phyloP scores from a whole-genome alignment of 805 yeast genomes.

The Yamadazyma olivae region DNA sequence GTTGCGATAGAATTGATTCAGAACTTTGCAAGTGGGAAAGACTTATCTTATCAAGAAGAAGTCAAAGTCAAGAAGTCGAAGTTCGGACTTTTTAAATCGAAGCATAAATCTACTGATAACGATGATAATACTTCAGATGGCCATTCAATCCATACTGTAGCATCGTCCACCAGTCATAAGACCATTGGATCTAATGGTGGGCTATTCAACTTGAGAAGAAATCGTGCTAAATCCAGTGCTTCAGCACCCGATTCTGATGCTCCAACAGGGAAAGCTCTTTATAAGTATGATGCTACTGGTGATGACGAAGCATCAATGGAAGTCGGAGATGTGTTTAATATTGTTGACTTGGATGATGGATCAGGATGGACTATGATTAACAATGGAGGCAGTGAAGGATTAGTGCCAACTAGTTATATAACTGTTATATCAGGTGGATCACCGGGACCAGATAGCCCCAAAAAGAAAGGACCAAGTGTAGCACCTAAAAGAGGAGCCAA shows the following conservation, averaged over 20 bases:
- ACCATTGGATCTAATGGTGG: constrained; percentile 25
- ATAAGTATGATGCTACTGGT: constrained; percentile 64
- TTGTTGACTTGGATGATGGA: constrained; percentile 75
- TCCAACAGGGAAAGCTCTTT: constrained; percentile 51
- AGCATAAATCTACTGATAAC: constrained; percentile 8
- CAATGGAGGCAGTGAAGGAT: constrained; percentile 54
- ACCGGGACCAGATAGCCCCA: constrained; percentile 11
- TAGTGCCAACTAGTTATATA: constrained; percentile 83
- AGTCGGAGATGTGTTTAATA: constrained; percentile 58
- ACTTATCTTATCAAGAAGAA: constrained; percentile 55
- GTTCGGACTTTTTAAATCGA: constrained; percentile 50
- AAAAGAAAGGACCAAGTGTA: constrained; percentile 71
- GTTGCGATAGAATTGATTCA: constrained; percentile 91
- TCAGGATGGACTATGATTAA: constrained; percentile 84
- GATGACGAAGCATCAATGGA: constrained; percentile 67
- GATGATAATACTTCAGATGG: constrained; percentile 19
- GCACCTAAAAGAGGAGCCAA: constrained; percentile 76
- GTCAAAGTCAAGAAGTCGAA: constrained; percentile 53
- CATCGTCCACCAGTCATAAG: constrained; percentile 25
- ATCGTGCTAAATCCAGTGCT: constrained; percentile 24
- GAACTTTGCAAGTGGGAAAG: constrained; percentile 74
- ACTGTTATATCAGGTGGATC: constrained; percentile 29
- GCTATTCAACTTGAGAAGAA: constrained; percentile 35
- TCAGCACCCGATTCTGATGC: constrained; percentile 10
- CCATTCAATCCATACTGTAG: constrained; percentile 34